These are phyloP conservation scores for Pythium brachiatum DNA, from an alignment of 352 stramenopile species.

Conservation along the genomic window DNA sequence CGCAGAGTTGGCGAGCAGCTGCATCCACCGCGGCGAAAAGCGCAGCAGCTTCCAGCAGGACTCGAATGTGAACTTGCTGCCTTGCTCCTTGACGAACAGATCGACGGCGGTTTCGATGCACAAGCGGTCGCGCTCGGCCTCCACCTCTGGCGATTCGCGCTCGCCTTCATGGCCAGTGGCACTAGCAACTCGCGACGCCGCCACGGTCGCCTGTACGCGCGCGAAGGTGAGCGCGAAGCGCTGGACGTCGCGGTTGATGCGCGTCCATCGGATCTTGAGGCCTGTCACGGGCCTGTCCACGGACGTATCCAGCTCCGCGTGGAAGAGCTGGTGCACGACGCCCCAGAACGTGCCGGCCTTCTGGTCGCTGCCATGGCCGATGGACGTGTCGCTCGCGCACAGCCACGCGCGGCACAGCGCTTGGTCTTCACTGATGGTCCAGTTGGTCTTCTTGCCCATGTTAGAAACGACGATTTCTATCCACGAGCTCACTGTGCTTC, in stretches of 20 bases:
- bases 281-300: constrained; percentile 65
- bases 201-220: constrained; percentile 29
- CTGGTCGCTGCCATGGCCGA: constrained; percentile 37
- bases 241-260: constrained; percentile 78
- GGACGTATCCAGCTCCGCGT: constrained; percentile 51
- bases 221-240: constrained; percentile 57
- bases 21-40: constrained; percentile 60
- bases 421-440: constrained; percentile 57
- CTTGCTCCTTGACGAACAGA: constrained; percentile 45
- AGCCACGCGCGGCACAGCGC: constrained; percentile 71
- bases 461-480: constrained; percentile 57
- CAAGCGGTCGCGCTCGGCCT: constrained; percentile 37
- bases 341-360: constrained; percentile 68
- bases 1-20: constrained; percentile 48
- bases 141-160: constrained; percentile 12
- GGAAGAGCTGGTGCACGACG: constrained; percentile 63
- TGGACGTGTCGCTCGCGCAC: constrained; percentile 44
- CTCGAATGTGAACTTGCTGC: constrained; percentile 68
- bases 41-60: constrained; percentile 67
- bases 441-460: constrained; percentile 86
- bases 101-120: constrained; percentile 55
- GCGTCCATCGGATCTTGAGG: constrained; percentile 80
- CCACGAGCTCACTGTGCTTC: background rate
- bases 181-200: constrained; percentile 2
- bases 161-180: background rate